These are phyloP conservation scores for Ambrosia hybrid DNA, from an alignment of 140 eudicot species.

Conservation along the genomic window DNA sequence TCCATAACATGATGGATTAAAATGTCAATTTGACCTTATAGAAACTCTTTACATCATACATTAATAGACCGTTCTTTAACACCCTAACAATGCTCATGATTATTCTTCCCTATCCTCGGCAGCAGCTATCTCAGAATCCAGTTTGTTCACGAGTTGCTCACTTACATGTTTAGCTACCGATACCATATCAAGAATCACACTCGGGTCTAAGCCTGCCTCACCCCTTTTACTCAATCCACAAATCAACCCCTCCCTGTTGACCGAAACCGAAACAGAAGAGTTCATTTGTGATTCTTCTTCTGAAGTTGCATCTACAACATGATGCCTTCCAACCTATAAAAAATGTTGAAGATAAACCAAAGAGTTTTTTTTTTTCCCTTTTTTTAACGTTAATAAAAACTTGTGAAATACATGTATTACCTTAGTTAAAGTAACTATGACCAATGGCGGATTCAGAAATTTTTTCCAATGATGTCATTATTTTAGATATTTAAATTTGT, in stretches of 20 bases:
- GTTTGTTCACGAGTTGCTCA: conserved; percentile 63
- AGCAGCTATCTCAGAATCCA: conserved; percentile 91
- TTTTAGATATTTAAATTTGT: no score
- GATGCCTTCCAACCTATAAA: conserved; percentile 78
- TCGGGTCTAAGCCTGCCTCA: conserved; percentile 80
- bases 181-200: conserved; percentile 84
- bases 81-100: conserved; percentile 4
- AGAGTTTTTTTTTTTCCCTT: no score
- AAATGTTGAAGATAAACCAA: background rate
- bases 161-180: conserved; percentile 77
- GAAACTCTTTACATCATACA: no score
- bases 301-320: conserved; percentile 85
- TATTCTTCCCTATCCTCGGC: conserved; percentile 78
- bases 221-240: conserved; percentile 94
- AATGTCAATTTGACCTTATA: no score
- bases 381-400: no score
- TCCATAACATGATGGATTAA: no score
- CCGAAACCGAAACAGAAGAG: conserved; percentile 73
- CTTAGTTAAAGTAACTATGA: conserved; percentile 43
- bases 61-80: no score
- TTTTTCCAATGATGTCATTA: no score
- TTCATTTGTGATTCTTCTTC: conserved; percentile 97
- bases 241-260: conserved; percentile 62
- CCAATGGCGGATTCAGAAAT: no score
- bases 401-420: background rate